Evolutionary conservation across 768 basidiomycete genomes (phyloP), one percentile per base, ranked within the genome.

Genomic region (Trametes cinnabarina): DNA sequence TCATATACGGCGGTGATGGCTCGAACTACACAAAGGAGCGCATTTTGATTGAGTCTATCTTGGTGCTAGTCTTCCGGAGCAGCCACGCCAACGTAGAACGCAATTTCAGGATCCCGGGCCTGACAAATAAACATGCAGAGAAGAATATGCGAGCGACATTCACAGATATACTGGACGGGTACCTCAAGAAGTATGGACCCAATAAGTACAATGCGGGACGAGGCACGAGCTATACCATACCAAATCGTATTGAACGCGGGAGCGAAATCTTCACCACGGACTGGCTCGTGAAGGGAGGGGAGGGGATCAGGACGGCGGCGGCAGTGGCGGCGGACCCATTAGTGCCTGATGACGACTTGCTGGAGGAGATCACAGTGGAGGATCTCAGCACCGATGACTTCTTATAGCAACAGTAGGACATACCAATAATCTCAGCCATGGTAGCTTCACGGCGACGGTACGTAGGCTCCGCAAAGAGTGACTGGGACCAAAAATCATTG

Each of bases 41-140:
- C 0, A 73, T 79, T 11, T 54, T 75, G 3, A 55, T 65, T 11
- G 72, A 76, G 46, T 77, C 75, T 1, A 53, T 68, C 0, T 59
- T 77, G 0, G 69, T 78, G 20, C 64, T 74, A 11, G 61, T 73
- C 8, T 78, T 72, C 63, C 66, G 69, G 15, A 66, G 60, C n/a
- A 65, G 50, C 22, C 49, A 41, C 8, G 15, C n/a, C 4, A 53
- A 39, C 20, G 3, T 56, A 22, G 65, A 59, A 12, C 32, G 28
- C 37, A 53, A 57, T 17, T 55, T 52, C 34, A 11, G 9, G 17
- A 11, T 58, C 4, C 9, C n/a, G 11, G 51, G 47, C 2, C n/a
- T 48, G 8, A 26, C 44, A 30, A 19, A 11, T 3, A 20, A 7
- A 10, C 49, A 57, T 26, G 35, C n/a, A 11, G 39, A 7, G 10